A percentile compares a stretch with the other conserved stretches of the same genome.
Evolutionary conservation across 208 protist species (phyloP).

Genomic region (Trypanosoma mega): DNA sequence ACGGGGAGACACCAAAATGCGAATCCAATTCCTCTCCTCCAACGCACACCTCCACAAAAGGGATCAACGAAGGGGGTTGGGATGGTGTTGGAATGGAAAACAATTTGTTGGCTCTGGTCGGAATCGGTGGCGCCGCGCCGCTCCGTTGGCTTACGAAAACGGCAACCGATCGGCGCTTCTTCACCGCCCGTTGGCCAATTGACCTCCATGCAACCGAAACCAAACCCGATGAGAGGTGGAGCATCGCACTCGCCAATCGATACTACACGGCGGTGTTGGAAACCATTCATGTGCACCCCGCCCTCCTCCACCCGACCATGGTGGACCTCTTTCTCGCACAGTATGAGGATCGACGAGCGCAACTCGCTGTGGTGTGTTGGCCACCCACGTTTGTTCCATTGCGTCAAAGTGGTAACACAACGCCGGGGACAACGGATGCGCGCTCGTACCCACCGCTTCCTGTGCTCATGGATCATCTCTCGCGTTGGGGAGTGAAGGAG

Average conservation of each 20-base stretch:
- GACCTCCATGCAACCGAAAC: too few relatives aligned
- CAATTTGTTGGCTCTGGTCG: constrained; percentile 13
- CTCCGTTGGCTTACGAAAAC: constrained; percentile 10
- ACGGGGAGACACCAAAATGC: too few relatives aligned
- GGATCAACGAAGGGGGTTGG: too few relatives aligned
- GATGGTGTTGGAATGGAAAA: too few relatives aligned
- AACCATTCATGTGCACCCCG: constrained; percentile 34
- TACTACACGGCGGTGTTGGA: constrained; percentile 45
- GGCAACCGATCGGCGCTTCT: constrained; percentile 14
- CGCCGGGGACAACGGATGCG: too few relatives aligned
- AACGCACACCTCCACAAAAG: too few relatives aligned
- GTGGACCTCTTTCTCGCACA: constrained; percentile 44
- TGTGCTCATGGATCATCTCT: constrained; percentile 29
- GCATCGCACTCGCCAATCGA: constrained; percentile 37
- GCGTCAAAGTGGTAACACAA: not conserved
- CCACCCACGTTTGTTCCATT: constrained; percentile 3
- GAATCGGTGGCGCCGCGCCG: not conserved
- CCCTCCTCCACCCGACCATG: constrained; percentile 36
- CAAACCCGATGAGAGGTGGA: not conserved
- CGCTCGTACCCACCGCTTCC: constrained; percentile 36
- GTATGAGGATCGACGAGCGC: constrained; percentile 14
- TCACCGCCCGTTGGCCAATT: constrained; percentile 13
- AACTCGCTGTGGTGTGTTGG: constrained; percentile 24
- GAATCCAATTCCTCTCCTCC: too few relatives aligned
- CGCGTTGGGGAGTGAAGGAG: constrained; percentile 7